These are phyloP conservation scores for Larix sibirica DNA, from an alignment of 83 land plant genomes.

Conservation along the genomic window DNA sequence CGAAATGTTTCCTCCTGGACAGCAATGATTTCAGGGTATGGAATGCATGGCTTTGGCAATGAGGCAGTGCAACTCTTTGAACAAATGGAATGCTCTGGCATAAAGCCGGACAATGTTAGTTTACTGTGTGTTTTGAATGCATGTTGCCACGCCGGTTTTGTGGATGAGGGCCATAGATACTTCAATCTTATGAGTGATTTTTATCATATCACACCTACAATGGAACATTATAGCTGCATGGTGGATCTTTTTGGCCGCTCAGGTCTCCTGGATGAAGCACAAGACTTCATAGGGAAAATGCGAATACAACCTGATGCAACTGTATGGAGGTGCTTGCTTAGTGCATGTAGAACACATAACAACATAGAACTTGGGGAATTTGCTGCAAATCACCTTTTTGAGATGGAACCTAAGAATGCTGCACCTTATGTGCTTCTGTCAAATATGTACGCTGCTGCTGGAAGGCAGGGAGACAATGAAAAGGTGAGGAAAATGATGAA, in stretches of 20 bases:
- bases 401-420: slow-evolving; percentile 14
- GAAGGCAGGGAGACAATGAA: slow-evolving; percentile 25
- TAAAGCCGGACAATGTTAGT: slow-evolving; percentile 23
- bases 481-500: slow-evolving; percentile 17
- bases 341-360: slow-evolving; percentile 26
- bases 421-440: slow-evolving; percentile 31
- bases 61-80: slow-evolving; percentile 23
- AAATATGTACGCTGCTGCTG: slow-evolving; percentile 32
- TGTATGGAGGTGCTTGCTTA: slow-evolving; percentile 36
- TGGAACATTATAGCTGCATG: slow-evolving; percentile 29
- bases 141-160: slow-evolving; percentile 33
- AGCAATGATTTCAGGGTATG: slow-evolving; percentile 22
- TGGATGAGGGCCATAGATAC: slow-evolving; percentile 25
- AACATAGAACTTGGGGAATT: slow-evolving; percentile 25
- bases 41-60: not conserved
- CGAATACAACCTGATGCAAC: not conserved
- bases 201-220: slow-evolving; percentile 12
- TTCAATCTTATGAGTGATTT: slow-evolving; percentile 24
- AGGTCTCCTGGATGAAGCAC: slow-evolving; percentile 20
- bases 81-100: slow-evolving; percentile 7
- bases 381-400: slow-evolving; percentile 23
- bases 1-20: slow-evolving; percentile 32
- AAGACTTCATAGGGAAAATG: slow-evolving; percentile 1
- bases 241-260: slow-evolving; percentile 19
- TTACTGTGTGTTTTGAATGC: slow-evolving; percentile 29